Percentiles rank a stretch among this genome's conserved stretches.
Conservation (phyloP, 345 rosid species). For the Zanthoxylum bungeanum region DNA sequence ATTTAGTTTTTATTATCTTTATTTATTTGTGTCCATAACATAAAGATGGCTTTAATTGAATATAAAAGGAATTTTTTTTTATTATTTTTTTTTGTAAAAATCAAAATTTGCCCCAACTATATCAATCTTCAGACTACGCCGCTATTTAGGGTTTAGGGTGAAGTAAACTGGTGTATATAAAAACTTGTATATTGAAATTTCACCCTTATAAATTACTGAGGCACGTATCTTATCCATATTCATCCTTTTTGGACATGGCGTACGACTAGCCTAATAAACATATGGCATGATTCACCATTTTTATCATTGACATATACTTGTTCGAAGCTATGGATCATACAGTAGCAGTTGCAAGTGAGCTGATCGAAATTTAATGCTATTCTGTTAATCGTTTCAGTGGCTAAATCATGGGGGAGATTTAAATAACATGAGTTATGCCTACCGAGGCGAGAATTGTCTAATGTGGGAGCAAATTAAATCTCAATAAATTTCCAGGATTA, state of each 20-base stretch:
- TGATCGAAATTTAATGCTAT: background rate
- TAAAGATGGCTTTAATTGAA: no score
- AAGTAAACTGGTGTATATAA: no score
- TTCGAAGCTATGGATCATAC: background rate
- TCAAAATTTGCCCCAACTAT: no score
- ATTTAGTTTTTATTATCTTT: no score
- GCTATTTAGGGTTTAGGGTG: no score
- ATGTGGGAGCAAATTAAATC: slow-evolving; percentile 51
- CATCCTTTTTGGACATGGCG: background rate
- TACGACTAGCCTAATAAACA: background rate
- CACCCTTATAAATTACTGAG: background rate
- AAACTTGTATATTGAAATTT: no score
- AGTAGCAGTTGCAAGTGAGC: slow-evolving; percentile 6
- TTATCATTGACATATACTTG: background rate
- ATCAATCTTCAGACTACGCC: no score
- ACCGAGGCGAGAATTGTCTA: no score
- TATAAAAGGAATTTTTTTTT: no score
- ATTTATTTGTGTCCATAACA: no score
- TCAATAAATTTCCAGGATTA: slow-evolving; percentile 34
- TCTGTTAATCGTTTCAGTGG: slow-evolving; percentile 29
- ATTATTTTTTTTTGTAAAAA: no score
- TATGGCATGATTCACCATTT: background rate
- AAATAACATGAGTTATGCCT: slow-evolving; percentile 30
- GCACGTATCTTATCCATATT: background rate
- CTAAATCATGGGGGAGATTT: slow-evolving; percentile 41